These are phyloP conservation scores for Candida caryicola DNA, from an alignment of 805 yeast species.

Conservation along the genomic window DNA sequence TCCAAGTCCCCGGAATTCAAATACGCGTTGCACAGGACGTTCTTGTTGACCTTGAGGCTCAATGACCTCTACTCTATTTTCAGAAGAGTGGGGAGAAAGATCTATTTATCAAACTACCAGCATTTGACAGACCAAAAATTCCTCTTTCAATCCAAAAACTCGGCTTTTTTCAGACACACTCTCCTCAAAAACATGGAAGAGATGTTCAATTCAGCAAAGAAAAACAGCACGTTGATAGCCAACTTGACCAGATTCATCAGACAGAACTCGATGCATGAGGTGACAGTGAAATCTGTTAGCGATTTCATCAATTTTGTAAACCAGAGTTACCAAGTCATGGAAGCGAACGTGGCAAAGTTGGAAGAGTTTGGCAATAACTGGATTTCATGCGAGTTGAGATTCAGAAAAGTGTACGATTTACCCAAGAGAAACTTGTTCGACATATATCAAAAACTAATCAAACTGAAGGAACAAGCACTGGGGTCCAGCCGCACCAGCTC, in stretches of 20 bases:
- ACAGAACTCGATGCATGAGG: constrained; percentile 34
- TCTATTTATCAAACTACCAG: constrained; percentile 43
- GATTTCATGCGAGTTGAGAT: constrained; percentile 41
- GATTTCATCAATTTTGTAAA: constrained; percentile 42
- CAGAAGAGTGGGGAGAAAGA: constrained; percentile 46
- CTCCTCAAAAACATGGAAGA: constrained; percentile 33
- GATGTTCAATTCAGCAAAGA: constrained; percentile 42
- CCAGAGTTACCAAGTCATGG: constrained; percentile 35
- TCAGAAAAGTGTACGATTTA: constrained; percentile 35
- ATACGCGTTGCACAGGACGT: constrained; percentile 46
- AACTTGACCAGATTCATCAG: constrained; percentile 46
- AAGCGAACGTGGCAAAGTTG: constrained; percentile 28
- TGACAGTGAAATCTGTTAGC: constrained; percentile 32
- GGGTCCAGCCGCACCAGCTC: not conserved
- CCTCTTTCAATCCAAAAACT: constrained; percentile 23
- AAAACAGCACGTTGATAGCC: constrained; percentile 49
- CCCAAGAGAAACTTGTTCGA: constrained; percentile 23
- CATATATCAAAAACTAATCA: constrained; percentile 12
- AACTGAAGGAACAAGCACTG: not conserved
- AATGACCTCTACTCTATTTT: constrained; percentile 50
- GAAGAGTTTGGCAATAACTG: constrained; percentile 40
- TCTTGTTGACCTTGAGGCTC: constrained; percentile 43
- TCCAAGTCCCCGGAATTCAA: constrained; percentile 29
- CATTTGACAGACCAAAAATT: constrained; percentile 44
- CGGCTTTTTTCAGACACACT: constrained; percentile 27